Evolutionary conservation across 768 basidiomycete genomes (phyloP), one percentile per base, ranked within the genome.

Genomic region (Suillus paluster): DNA sequence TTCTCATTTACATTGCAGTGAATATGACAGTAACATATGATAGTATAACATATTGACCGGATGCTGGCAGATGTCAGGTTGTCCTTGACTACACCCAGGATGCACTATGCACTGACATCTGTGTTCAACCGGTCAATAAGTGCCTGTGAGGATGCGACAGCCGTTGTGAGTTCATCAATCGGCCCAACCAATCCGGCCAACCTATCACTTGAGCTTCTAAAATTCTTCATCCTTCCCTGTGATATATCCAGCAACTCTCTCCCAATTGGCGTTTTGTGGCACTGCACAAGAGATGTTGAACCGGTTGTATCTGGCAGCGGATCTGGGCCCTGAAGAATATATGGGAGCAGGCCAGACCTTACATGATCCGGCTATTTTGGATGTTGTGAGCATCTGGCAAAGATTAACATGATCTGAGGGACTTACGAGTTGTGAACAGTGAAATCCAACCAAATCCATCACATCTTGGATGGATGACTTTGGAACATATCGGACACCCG

Each of bases 401-500:
- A 30, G 6, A 30, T 6, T 21, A 4, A 21, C 10, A 45, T 21
- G 21, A 45, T 44, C 10, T 45, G 6, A 30, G 21, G 15, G 30
- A n/a, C 48, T 30, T 0, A 49, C 48, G 0, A 49, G 48, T 0
- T 49, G 8, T 27, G 17, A 27, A 49, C 33, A 52, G 10, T 33
- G 30, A 2, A 11, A 6, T 21, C 5, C 30, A 52, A 52, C 50
- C 50, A 52, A 52, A 1, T 52, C 50, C 50, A 52, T 52, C 2
- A 52, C 30, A 33, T 52, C 50, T 52, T 52, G 50, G 50, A 52
- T 17, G 4, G 30, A 52, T 52, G 30, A 52, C n/a, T 52, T 52
- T 2, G 50, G 50, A 52, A 34, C 50, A 52, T 52, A 7, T 52
- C 33, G 10, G 30, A 21, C 2, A 52, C 50, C 50, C n/a, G 12